Percentiles rank a stretch among this genome's conserved stretches.
Evolutionary conservation across 2,329 filamentous ascomycete genomes (phyloP).

Genomic region (Fusarium clavum): DNA sequence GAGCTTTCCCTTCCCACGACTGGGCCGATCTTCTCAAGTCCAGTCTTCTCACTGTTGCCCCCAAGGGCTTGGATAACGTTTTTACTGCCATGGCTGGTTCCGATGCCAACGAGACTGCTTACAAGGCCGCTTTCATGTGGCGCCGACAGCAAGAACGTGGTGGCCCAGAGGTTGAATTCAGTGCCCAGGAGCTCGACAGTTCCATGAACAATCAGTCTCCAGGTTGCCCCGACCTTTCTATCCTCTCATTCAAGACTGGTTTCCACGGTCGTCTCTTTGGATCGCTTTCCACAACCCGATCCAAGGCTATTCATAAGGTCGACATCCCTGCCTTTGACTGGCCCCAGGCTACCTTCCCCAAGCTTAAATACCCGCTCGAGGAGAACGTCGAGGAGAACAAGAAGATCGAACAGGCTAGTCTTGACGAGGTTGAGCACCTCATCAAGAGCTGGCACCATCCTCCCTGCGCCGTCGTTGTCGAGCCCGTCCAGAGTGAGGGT

Average conservation of each 20-base stretch:
- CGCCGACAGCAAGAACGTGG: slow-evolving; percentile 84
- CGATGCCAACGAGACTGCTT: slow-evolving; percentile 93
- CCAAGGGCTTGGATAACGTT: slow-evolving; percentile 85
- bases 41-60: slow-evolving; percentile 84
- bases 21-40: slow-evolving; percentile 84
- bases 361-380: slow-evolving; percentile 87
- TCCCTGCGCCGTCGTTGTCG: slow-evolving; percentile 84
- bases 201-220: slow-evolving; percentile 85
- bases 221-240: slow-evolving; percentile 80
- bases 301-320: slow-evolving; percentile 94
- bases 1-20: slow-evolving; percentile 89
- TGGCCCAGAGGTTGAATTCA: slow-evolving; percentile 81
- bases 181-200: slow-evolving; percentile 76
- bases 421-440: slow-evolving; percentile 85
- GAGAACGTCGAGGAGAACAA: slow-evolving; percentile 83
- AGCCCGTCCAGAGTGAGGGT: slow-evolving; percentile 93
- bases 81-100: slow-evolving; percentile 92
- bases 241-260: slow-evolving; percentile 86
- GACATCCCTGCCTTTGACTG: slow-evolving; percentile 96
- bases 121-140: slow-evolving; percentile 97
- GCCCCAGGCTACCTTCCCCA: slow-evolving; percentile 89
- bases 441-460: slow-evolving; percentile 83
- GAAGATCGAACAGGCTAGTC: slow-evolving; percentile 81
- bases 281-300: slow-evolving; percentile 86
- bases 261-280: slow-evolving; percentile 95